Evolutionary conservation across 768 basidiomycete genomes (phyloP), one percentile per base, ranked within the genome.

Genomic region (Termitomyces sp.): DNA sequence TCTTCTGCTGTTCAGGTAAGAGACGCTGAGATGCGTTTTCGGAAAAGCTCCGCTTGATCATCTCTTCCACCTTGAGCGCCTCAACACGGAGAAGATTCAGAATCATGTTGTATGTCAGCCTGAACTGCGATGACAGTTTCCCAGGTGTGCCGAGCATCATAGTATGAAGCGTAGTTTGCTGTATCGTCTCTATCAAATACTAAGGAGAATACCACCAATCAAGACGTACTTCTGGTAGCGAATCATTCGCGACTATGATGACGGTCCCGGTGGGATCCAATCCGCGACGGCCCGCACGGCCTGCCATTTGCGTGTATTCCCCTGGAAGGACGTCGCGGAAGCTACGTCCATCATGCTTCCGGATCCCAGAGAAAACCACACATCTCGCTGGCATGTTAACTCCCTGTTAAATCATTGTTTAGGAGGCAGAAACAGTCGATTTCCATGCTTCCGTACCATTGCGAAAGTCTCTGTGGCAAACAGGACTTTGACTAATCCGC

Each of bases 391-490:
- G 97, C 97, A 99, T 99, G 71, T 99, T 99, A 54, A 99, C 97
- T 48, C 97, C 97, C 95, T 98, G 58, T 9, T 53, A 50, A 56
- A 58, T 46, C 23, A 51, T 58, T 51, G 11, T 32, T n/a, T 30
- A 30, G 28, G n/a, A 17, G 30, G 43, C 19, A 34, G 34, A 32
- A 28, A 19, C 17, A 10, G 7, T 27, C n/a, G 28, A 23, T n/a
- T 54, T 23, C 40, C 45, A 19, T 44, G 52, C n/a, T 66, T 4
- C 17, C 77, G 56, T 55, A 94, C 95, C 96, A 99, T 98, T 0
- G 96, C 96, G 69, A 99, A 99, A 0, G 97, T 99, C 73, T 99
- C 97, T 5, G 97, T 99, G 1, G 97, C 97, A 68, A 99, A 99
- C 7, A 99, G 74, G 21, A 97, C 84, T 71, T 98, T 98, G 59